Base-by-base conservation (phyloP, 805 yeast species). In the Candida oleophila region DNA sequence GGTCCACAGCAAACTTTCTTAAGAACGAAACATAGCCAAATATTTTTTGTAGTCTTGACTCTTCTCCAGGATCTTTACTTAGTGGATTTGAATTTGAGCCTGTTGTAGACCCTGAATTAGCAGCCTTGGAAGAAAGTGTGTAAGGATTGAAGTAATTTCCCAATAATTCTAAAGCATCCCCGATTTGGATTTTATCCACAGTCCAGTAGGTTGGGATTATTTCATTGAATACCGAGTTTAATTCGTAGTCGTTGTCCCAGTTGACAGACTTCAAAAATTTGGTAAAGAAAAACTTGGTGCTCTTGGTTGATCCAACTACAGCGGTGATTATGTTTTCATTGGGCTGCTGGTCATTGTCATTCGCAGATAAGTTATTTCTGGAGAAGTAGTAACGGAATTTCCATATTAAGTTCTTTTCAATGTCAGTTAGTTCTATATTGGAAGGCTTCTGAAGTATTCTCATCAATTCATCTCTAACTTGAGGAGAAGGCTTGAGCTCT, bases 381-480 rank as follows among this genome's bases (percentile, higher is more conserved):
- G 73, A 65, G 50, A 70, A 71, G 63, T 83, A 91, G 66, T 87
- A 94, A 45, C 98, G 69, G 65, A 86, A 92, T 63, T 87, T 88
- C 97, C 98, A 92, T 8, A 92, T 76, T 57, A 89, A 66, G 52
- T 89, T 89, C 68, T 87, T 89, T 54, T 92, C 97, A 59, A 85
- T 83, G 43, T 87, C 91, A 4, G 85, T 78, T 41, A 94, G 71
- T 54, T 83, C 87, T 44, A 87, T 87, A 38, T 89, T 92, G 3
- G 96, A 90, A 2, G 97, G 91, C 57, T 84, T 88, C 20, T 73
- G 72, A 44, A 92, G 70, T 3, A 91, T 88, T 39, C 70, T 74
- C 47, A 80, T 74, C 45, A 92, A 74, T 53, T 87, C 87, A 50
- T 85, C 89, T 55, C 97, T 74, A 32, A 85, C 74, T 56, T 83